Conservation (phyloP, 257 asterid species). For the Pogostemon cablin region DNA sequence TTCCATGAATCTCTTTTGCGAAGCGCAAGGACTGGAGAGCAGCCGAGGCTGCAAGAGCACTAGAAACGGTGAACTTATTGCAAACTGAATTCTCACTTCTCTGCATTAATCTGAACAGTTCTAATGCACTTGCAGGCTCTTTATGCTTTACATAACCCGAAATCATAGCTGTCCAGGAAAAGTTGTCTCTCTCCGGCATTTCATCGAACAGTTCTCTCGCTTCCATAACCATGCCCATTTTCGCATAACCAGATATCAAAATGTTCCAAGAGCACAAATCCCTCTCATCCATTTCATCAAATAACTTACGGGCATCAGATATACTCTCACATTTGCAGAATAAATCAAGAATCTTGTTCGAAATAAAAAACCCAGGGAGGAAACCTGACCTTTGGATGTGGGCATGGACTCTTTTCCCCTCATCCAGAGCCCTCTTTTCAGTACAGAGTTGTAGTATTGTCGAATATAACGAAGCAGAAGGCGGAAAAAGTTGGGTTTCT, state of each 20-base stretch:
- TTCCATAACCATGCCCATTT: slow-evolving; percentile 47
- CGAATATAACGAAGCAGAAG: slow-evolving; percentile 45
- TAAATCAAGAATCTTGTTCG: slow-evolving; percentile 63
- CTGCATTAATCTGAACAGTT: slow-evolving; percentile 68
- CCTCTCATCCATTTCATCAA: slow-evolving; percentile 63
- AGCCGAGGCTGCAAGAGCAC: slow-evolving; percentile 80
- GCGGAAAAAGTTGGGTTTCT: slow-evolving; percentile 38
- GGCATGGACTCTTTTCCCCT: slow-evolving; percentile 54
- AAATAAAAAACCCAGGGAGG: slow-evolving; percentile 55
- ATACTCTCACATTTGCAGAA: slow-evolving; percentile 65
- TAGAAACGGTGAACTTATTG: slow-evolving; percentile 64
- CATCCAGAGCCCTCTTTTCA: slow-evolving; percentile 58
- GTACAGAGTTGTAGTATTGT: slow-evolving; percentile 54
- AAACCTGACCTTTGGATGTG: slow-evolving; percentile 53
- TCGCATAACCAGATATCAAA: slow-evolving; percentile 69
- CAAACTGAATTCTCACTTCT: slow-evolving; percentile 31
- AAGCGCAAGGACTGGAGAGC: slow-evolving; percentile 54
- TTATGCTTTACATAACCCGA: slow-evolving; percentile 68
- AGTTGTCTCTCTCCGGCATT: slow-evolving; percentile 72
- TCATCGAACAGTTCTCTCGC: slow-evolving; percentile 66
- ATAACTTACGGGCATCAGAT: slow-evolving; percentile 50
- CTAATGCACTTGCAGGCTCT: slow-evolving; percentile 58
- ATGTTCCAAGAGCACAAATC: slow-evolving; percentile 79
- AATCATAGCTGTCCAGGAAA: slow-evolving; percentile 82
- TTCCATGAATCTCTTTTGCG: slow-evolving; percentile 79